Evolutionary conservation across 1,284 basidiomycete species (phyloP), one percentile per base, ranked within the genome.

Genomic region (Microbotryum scabiosae): DNA sequence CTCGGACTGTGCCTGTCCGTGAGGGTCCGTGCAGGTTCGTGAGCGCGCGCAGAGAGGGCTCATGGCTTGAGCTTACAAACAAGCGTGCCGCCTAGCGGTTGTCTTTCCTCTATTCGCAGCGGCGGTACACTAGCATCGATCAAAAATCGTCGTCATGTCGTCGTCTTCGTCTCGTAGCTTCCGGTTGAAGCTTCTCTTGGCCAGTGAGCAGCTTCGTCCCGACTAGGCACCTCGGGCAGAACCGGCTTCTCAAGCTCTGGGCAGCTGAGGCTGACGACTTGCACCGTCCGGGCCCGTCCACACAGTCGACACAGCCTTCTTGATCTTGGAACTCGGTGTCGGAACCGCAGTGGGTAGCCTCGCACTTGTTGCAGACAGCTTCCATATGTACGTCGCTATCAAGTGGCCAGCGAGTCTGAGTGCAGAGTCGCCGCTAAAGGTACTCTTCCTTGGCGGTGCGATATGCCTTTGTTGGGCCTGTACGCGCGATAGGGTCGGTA

Each of bases 301-400:
- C 14, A 12, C 56, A 65, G 64, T 98, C 61, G 93, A 97, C 76
- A 75, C 88, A 8, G 53, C 85, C 56, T 98, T 98, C 80, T 94
- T 98, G 78, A 84, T 97, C 71, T 79, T 97, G 60, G 96, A 97
- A 75, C 82, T 96, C 73, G 84, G 88, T 65, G 83, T 83, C 66
- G 88, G 88, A 84, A 65, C 56, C 6, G 64, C 54, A 12, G 59
- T 69, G 5, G 64, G 67, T 2, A 62, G 62, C 64, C 54, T 69
- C 32, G 67, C 69, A 7, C 85, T 98, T 60, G 86, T 98, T 44
- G 94, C 96, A 23, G 94, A 97, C 78, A 89, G 87, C 67, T 97
- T 98, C 78, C 94, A 98, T 79, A 97, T 97, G 93, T 93, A 69
- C 64, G 82, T 68, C 18, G 43, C 20, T 10, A 28, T 55, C 32